Percentiles rank a stretch among this genome's conserved stretches.
phyloP scores from a whole-genome alignment of 495 filamentous ascomycete genomes.

The Beverwykella pulmonaria region DNA sequence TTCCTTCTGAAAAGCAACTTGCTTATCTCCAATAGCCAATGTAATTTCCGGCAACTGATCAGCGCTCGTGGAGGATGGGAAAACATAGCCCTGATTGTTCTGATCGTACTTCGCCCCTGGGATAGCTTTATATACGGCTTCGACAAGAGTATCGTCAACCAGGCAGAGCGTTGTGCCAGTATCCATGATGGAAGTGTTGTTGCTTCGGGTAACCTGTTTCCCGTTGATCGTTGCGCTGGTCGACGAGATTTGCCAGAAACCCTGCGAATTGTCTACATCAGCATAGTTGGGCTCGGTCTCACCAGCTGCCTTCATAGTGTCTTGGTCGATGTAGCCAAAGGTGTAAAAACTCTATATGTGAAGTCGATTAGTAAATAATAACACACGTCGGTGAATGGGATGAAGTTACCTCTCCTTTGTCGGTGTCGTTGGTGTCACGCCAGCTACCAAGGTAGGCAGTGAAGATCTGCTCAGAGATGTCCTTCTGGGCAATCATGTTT shows the following conservation, averaged over 20 bases:
- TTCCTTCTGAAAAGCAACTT: slow-evolving; percentile 71
- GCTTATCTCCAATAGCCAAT: slow-evolving; percentile 66
- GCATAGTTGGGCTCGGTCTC: slow-evolving; percentile 64
- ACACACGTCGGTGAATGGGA: not conserved
- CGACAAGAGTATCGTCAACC: slow-evolving; percentile 65
- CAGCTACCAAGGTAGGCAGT: slow-evolving; percentile 70
- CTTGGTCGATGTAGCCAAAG: slow-evolving; percentile 75
- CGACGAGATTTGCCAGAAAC: slow-evolving; percentile 73
- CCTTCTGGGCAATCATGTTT: slow-evolving; percentile 63
- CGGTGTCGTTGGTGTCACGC: slow-evolving; percentile 57
- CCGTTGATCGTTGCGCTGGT: slow-evolving; percentile 63
- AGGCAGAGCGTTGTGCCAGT: slow-evolving; percentile 76
- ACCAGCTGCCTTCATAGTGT: slow-evolving; percentile 55
- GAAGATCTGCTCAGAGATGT: slow-evolving; percentile 61
- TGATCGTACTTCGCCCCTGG: slow-evolving; percentile 66
- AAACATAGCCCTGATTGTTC: slow-evolving; percentile 67
- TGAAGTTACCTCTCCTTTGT: slow-evolving; percentile 48
- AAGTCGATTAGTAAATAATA: not conserved
- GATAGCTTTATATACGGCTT: slow-evolving; percentile 71
- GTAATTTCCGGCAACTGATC: slow-evolving; percentile 66
- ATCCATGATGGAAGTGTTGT: slow-evolving; percentile 76
- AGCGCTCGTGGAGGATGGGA: slow-evolving; percentile 60
- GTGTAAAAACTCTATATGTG: slow-evolving; percentile 67
- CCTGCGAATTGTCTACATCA: slow-evolving; percentile 66
- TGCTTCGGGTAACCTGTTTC: slow-evolving; percentile 55